Evolutionary conservation across 768 basidiomycete species (phyloP), one percentile per base, ranked within the genome.

Genomic region (Termitomyces sp.): DNA sequence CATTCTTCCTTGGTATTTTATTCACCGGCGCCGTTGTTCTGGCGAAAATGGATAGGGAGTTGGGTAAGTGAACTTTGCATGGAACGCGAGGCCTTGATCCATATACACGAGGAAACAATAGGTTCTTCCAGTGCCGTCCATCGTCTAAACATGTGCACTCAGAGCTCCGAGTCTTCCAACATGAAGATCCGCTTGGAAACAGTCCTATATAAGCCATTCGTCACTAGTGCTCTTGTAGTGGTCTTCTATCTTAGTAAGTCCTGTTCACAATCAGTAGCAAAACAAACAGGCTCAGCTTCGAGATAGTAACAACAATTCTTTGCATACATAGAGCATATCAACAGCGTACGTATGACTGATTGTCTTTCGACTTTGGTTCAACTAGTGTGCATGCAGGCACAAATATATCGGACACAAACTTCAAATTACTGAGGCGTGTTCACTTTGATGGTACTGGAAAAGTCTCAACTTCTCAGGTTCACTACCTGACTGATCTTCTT

Each of bases 381-480:
- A n/a, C n/a, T n/a, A n/a, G n/a, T n/a, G n/a, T n/a, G n/a, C n/a
- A 9, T 24, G 30, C 1, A 54, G 32, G 5, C 6, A 20, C 34
- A n/a, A n/a, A n/a, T 20, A n/a, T n/a, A n/a, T 34, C 7, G 12
- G 24, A 42, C 13, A 54, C 42, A 18, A 6, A 40, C 5, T 18
- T 22, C 8, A 3, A 26, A 33, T n/a, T 59, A 5, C 43, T 50
- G 40, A 49, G 53, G 24, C 43, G 55, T 37, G 47, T 55, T 33
- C 58, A 59, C 9, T 53, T 59, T 24, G 58, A 60, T 14, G 58
- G 54, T 52, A 51, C 26, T 7, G 24, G n/a, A n/a, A n/a, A n/a
- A n/a, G n/a, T n/a, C n/a, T n/a, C n/a, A n/a, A n/a, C n/a, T n/a
- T n/a, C n/a, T n/a, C n/a, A n/a, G n/a, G n/a, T n/a, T n/a, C n/a